A percentile compares a stretch with the other conserved stretches of the same genome.
Conservation (phyloP, 352 stramenopile genomes). For the Pythium brassicae region DNA sequence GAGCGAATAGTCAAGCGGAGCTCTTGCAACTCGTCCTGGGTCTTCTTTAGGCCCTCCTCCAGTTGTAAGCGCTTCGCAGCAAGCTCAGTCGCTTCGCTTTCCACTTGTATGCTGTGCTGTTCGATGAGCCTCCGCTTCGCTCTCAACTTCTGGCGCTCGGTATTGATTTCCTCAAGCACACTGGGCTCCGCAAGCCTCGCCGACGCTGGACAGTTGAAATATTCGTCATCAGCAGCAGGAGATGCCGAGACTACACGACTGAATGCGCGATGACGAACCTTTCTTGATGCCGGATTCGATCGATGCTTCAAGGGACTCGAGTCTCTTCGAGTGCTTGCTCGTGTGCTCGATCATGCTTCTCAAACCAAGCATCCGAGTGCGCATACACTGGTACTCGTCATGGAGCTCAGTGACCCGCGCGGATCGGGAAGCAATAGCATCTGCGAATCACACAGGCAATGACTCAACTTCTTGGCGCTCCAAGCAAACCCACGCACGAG, state of each 20-base stretch:
- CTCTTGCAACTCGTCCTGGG: slow-evolving; percentile 20
- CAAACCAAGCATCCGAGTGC: slow-evolving; percentile 26
- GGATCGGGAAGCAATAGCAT: slow-evolving; percentile 28
- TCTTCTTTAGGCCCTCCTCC: slow-evolving; percentile 20
- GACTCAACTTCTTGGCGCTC: too few relatives aligned
- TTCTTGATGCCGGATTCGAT: slow-evolving; percentile 16
- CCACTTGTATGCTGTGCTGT: slow-evolving; percentile 34
- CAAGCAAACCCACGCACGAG: too few relatives aligned
- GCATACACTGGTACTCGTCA: slow-evolving; percentile 25
- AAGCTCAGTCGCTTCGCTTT: slow-evolving; percentile 25
- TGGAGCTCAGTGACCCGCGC: slow-evolving; percentile 27
- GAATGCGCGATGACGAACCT: slow-evolving; percentile 8
- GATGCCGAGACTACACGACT: not conserved
- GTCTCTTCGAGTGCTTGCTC: slow-evolving; percentile 15
- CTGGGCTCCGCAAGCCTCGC: slow-evolving; percentile 15
- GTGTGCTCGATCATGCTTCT: slow-evolving; percentile 22
- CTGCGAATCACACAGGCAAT: slow-evolving; percentile 10
- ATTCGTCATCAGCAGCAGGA: not conserved
- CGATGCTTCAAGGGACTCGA: slow-evolving; percentile 14
- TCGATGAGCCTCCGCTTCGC: slow-evolving; percentile 40
- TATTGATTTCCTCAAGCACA: slow-evolving; percentile 17
- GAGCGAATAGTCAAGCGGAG: slow-evolving; percentile 23
- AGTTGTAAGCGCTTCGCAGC: slow-evolving; percentile 21
- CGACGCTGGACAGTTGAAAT: slow-evolving; percentile 11
- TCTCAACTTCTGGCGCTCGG: slow-evolving; percentile 35